Evolutionary conservation across 495 filamentous ascomycete genomes (phyloP).

Genomic region (Xylaria palmicola): DNA sequence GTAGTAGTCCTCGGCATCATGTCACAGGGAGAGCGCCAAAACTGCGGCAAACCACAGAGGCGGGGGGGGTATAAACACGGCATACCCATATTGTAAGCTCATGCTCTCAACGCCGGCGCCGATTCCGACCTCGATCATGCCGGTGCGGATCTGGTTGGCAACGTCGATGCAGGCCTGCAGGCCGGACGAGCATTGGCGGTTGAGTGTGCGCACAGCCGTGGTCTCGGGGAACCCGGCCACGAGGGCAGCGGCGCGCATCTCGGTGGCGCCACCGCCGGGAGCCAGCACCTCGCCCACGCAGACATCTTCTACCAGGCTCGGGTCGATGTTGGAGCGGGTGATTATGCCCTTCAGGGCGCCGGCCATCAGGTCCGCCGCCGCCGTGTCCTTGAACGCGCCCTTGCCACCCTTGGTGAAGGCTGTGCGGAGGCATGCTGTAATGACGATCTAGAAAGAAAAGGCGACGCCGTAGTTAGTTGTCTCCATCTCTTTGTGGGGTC

Average conservation of each 20-base stretch:
- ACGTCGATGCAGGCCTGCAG: constrained; percentile 90
- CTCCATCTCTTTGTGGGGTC: background rate
- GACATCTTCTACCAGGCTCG: constrained; percentile 82
- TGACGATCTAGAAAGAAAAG: constrained; percentile 61
- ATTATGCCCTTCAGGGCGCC: constrained; percentile 80
- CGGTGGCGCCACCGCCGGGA: constrained; percentile 92
- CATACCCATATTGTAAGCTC: constrained; percentile 85
- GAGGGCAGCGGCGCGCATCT: constrained; percentile 89
- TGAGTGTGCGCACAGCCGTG: constrained; percentile 78
- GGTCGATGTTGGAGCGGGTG: constrained; percentile 81
- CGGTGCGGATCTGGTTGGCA: constrained; percentile 81
- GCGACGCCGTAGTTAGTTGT: constrained; percentile 8
- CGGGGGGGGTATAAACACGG: background rate
- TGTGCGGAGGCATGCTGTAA: constrained; percentile 89
- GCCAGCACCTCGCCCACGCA: constrained; percentile 88
- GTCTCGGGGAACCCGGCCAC: constrained; percentile 88
- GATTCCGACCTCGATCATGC: constrained; percentile 94
- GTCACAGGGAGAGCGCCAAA: background rate
- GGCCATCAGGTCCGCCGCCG: constrained; percentile 78
- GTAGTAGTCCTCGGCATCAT: background rate
- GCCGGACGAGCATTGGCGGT: constrained; percentile 88
- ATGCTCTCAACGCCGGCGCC: constrained; percentile 98
- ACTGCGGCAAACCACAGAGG: background rate
- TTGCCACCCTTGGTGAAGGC: constrained; percentile 90
- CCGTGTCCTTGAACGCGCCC: constrained; percentile 93